Conservation (phyloP, 768 basidiomycete species). For the Russula virescens region DNA sequence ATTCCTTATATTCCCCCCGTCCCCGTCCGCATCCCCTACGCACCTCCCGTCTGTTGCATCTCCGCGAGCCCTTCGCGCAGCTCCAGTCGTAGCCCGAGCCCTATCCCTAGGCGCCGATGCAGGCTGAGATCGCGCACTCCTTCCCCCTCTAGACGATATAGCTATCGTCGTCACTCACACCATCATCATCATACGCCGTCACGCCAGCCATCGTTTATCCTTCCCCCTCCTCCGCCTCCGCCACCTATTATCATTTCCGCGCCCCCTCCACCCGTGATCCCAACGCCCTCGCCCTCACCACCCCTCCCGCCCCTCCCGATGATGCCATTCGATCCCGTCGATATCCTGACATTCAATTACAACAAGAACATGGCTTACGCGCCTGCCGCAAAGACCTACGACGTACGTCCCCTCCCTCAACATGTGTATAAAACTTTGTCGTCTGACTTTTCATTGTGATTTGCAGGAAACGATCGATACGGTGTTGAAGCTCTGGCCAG, state of each 20-base stretch:
- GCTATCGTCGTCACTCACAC: too few relatives aligned
- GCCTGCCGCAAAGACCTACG: slow-evolving; percentile 17
- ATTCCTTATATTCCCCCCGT: too few relatives aligned
- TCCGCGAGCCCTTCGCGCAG: not conserved
- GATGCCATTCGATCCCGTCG: slow-evolving; percentile 2
- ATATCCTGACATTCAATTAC: slow-evolving; percentile 18
- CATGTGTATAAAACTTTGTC: too few relatives aligned
- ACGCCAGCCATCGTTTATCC: not conserved
- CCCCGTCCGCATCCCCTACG: too few relatives aligned
- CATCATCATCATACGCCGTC: too few relatives aligned
- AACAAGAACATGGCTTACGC: slow-evolving; percentile 22
- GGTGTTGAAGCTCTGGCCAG: slow-evolving; percentile 17
- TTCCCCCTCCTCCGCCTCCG: not conserved
- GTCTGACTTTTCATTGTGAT: not conserved
- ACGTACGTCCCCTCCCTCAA: not conserved
- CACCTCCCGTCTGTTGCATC: not conserved
- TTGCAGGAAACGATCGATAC: slow-evolving; percentile 17
- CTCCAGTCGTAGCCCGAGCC: not conserved
- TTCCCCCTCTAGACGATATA: not conserved
- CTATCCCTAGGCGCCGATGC: not conserved
- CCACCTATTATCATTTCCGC: not conserved
- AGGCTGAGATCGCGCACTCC: not conserved
- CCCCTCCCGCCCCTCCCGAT: not conserved
- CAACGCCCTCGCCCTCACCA: not conserved
- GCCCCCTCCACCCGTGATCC: not conserved